Base-by-base conservation (phyloP, 805 yeast genomes). In the Candida morakotiae region DNA sequence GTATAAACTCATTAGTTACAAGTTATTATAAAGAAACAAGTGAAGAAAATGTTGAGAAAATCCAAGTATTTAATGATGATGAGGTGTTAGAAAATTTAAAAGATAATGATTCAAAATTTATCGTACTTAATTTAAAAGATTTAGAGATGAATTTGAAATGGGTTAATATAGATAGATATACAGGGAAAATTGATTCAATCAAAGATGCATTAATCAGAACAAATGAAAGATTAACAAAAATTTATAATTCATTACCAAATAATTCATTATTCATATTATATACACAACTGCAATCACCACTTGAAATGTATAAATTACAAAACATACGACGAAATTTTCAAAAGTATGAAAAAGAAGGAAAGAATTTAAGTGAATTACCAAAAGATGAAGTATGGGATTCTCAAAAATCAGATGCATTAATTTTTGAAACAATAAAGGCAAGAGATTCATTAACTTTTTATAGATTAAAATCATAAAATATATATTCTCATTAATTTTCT, bases 271-370 rank as follows among this genome's bases (percentile, higher is more conserved):
- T 89, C 11, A 61, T 87, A 1, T 51, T 87, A 1, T 65, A 77
- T 47, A 70, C 86, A 0, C 87, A 85, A 1, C 63, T 73, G 35
- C 87, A 87, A 9, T 77, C 79, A 48, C 75, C 80, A 2, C 55
- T 69, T 8, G 71, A 67, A 34, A 63, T 79, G 60, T 57, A 59
- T 36, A 55, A 59, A 32, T 59, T 87, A 29, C 74, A 72, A 34
- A 52, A 53, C 9, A 46, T 69, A 21, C 69, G 70, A 43, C 60
- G 67, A 32, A 57, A 52, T 27, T 76, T 65, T 41, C 71, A 71
- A 42, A 53, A 61, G 40, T 64, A 67, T 24, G 73, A 67, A 55
- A 64, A 63, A 35, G 60, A 57, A 23, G 56, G 58, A 3, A 63
- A 54, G 42, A 70, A 64, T 43, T 61, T 76, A 51, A 68, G 65